Conservation (phyloP, 345 rosid genomes). For the Pistacia atlantica region DNA sequence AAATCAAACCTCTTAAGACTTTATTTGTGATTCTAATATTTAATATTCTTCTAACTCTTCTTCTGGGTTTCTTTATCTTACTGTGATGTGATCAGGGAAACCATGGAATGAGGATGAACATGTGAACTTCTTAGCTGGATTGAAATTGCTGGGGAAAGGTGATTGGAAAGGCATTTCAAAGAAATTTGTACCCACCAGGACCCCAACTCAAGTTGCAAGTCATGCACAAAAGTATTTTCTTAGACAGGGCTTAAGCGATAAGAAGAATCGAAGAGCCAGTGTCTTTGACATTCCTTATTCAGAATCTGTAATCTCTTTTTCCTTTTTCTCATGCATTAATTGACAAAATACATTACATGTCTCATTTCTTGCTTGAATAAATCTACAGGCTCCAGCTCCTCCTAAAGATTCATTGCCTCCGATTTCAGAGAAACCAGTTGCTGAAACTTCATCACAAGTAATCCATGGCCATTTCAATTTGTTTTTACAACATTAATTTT, state of each 20-base stretch:
- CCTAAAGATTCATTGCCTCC: constrained; percentile 1
- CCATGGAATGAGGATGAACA: constrained; percentile 82
- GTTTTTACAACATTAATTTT: not conserved
- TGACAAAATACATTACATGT: not conserved
- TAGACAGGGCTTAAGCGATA: constrained; percentile 37
- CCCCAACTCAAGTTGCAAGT: constrained; percentile 72
- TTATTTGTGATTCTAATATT: no score
- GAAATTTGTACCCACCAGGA: constrained; percentile 49
- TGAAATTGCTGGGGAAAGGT: constrained; percentile 61
- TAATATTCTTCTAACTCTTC: no score
- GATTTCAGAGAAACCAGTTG: not conserved
- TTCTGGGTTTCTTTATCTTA: not conserved
- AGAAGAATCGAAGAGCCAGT: constrained; percentile 60
- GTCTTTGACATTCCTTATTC: constrained; percentile 51
- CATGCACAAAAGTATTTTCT: constrained; percentile 75
- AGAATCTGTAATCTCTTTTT: constrained; percentile 21
- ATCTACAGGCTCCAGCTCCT: constrained; percentile 17
- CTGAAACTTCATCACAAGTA: constrained; percentile 14
- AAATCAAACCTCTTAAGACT: no score
- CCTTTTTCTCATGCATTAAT: not conserved
- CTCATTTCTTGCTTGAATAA: no score
- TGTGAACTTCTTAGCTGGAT: constrained; percentile 44
- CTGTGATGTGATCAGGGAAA: constrained; percentile 33
- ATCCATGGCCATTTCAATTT: not conserved
- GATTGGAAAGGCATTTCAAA: constrained; percentile 73